These are phyloP conservation scores for Fusarium pilosicola DNA, from an alignment of 2,329 filamentous ascomycete genomes.

Conservation along the genomic window DNA sequence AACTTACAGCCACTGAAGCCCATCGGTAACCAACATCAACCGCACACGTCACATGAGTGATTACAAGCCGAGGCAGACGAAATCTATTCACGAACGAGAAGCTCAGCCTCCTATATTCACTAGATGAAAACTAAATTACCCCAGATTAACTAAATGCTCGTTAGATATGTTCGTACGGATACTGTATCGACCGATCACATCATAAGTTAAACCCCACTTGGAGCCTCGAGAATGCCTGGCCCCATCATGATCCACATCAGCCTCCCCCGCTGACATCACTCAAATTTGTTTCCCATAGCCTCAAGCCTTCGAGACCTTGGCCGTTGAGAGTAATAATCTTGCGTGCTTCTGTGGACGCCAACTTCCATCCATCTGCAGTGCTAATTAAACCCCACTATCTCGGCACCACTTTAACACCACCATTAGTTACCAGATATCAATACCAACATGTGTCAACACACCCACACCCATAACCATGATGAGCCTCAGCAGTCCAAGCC, in stretches of 20 bases:
- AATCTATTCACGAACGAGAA: not conserved
- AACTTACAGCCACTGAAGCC: not conserved
- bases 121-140: not conserved
- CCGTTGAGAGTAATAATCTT: not conserved
- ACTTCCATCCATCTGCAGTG: not conserved
- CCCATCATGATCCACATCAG: slow-evolving; percentile 21
- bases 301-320: not conserved
- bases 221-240: slow-evolving; percentile 8
- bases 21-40: not conserved
- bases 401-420: not conserved
- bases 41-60: slow-evolving; percentile 19
- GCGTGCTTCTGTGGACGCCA: not conserved
- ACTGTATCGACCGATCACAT: not conserved
- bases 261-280: slow-evolving; percentile 30
- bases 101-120: not conserved
- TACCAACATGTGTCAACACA: slow-evolving; percentile 20
- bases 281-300: not conserved
- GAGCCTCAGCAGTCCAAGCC: not conserved
- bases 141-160: not conserved
- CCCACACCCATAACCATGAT: slow-evolving; percentile 12
- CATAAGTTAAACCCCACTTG: slow-evolving; percentile 12
- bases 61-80: slow-evolving; percentile 7
- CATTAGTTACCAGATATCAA: not conserved
- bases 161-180: not conserved
- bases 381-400: not conserved